These are phyloP conservation scores for Haberlea rhodopensis DNA, from an alignment of 257 asterid species.

Conservation along the genomic window DNA sequence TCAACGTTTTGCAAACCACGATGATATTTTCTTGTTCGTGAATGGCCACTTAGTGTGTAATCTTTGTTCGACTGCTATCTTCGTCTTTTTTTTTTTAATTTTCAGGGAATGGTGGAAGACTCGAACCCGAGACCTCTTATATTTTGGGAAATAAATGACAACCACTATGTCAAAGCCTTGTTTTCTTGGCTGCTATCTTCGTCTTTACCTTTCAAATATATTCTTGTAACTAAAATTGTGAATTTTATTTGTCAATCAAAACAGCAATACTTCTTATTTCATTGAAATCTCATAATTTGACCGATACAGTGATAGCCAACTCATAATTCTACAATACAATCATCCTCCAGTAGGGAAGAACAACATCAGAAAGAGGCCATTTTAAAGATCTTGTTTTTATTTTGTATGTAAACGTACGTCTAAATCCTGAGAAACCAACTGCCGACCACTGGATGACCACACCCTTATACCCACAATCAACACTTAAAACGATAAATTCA, in stretches of 20 bases:
- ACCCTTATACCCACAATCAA: slow-evolving; percentile 23
- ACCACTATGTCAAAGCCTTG: no score
- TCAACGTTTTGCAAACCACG: no score
- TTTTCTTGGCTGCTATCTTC: not conserved
- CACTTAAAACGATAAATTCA: slow-evolving; percentile 24
- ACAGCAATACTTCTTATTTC: not conserved
- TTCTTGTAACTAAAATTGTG: not conserved
- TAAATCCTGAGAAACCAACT: not conserved
- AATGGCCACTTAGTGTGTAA: no score
- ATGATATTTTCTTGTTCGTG: no score
- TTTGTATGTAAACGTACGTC: not conserved
- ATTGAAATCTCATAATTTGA: not conserved
- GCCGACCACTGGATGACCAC: not conserved
- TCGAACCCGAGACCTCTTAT: no score
- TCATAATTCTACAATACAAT: not conserved
- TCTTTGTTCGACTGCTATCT: no score
- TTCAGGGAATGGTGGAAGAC: no score
- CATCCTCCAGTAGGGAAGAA: not conserved
- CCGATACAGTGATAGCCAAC: not conserved
- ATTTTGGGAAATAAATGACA: no score
- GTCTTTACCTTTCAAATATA: not conserved
- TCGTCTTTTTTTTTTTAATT: no score
- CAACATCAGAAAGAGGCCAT: not conserved
- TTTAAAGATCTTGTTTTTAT: not conserved
- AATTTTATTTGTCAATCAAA: not conserved